These are phyloP conservation scores for Nephelium lappaceum DNA, from an alignment of 345 rosid genomes.

Conservation along the genomic window DNA sequence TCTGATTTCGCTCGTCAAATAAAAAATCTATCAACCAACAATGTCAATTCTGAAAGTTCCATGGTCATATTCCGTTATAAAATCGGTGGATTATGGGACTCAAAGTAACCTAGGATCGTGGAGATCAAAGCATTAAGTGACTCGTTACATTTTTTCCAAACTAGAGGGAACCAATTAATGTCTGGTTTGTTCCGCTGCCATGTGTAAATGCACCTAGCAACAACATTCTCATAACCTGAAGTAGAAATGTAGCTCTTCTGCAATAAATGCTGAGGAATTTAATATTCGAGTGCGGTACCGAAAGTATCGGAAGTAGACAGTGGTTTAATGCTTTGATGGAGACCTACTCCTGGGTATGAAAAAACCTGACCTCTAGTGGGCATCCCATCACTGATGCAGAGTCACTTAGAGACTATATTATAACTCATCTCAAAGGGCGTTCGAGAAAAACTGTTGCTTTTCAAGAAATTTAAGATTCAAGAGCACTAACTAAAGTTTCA, in stretches of 20 bases:
- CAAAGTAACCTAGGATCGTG: no score
- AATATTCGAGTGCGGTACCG: background rate
- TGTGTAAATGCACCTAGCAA: background rate
- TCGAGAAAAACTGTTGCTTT: background rate
- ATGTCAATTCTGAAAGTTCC: background rate
- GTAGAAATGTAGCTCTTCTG: background rate
- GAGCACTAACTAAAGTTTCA: background rate
- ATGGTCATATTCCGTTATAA: background rate
- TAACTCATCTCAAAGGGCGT: background rate
- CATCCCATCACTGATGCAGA: background rate
- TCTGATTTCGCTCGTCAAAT: no score
- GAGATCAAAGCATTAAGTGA: background rate
- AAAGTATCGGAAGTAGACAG: constrained; percentile 1
- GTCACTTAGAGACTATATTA: background rate
- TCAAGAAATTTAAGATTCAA: background rate
- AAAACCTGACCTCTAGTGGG: background rate
- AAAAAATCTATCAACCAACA: no score
- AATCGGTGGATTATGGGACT: background rate
- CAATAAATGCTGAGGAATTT: background rate
- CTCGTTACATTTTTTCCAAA: background rate
- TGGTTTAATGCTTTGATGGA: background rate
- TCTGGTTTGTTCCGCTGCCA: background rate
- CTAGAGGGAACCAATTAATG: background rate
- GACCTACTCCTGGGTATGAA: constrained; percentile 2
- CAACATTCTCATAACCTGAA: background rate